phyloP scores from a whole-genome alignment of 352 stramenopile genomes.

The Globisporangium paddicum region DNA sequence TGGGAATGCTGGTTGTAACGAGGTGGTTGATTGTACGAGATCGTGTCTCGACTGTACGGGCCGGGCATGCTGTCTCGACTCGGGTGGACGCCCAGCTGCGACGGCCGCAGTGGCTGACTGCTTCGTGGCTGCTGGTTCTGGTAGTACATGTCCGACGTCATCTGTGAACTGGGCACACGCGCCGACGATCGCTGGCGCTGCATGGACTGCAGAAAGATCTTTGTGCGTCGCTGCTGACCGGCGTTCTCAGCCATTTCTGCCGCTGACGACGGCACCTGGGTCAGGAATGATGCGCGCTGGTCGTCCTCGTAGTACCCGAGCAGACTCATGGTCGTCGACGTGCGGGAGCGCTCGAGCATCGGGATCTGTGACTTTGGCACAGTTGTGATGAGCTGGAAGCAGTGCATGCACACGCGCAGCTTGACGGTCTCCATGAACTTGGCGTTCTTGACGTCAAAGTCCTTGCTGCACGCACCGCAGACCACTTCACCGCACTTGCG shows the following conservation, averaged over 20 bases:
- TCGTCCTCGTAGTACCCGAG: slow-evolving; percentile 68
- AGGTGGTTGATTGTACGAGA: slow-evolving; percentile 19
- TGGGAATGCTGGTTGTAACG: neutral
- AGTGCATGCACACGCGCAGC: slow-evolving; percentile 83
- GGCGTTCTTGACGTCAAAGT: slow-evolving; percentile 64
- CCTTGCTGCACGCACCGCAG: slow-evolving; percentile 81
- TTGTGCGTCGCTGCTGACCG: slow-evolving; percentile 28
- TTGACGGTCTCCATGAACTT: slow-evolving; percentile 63
- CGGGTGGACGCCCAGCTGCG: slow-evolving; percentile 26
- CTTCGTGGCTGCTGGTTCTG: slow-evolving; percentile 15
- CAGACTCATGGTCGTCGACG: slow-evolving; percentile 55
- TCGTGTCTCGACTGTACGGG: slow-evolving; percentile 26
- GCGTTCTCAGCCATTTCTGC: slow-evolving; percentile 10
- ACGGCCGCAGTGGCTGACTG: slow-evolving; percentile 31
- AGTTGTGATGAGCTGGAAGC: slow-evolving; percentile 77
- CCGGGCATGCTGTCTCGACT: slow-evolving; percentile 27
- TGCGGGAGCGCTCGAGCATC: slow-evolving; percentile 42
- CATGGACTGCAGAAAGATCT: slow-evolving; percentile 79
- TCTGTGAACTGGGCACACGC: slow-evolving; percentile 9
- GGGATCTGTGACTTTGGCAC: slow-evolving; percentile 43
- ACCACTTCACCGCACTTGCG: slow-evolving; percentile 87
- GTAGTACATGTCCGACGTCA: slow-evolving; percentile 20
- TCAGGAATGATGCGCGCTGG: slow-evolving; percentile 52
- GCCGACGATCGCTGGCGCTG: slow-evolving; percentile 15
- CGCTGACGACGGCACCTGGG: slow-evolving; percentile 25